Evolutionary conservation across 2,329 filamentous ascomycete species (phyloP).

Genomic region (Monilinia polystroma): DNA sequence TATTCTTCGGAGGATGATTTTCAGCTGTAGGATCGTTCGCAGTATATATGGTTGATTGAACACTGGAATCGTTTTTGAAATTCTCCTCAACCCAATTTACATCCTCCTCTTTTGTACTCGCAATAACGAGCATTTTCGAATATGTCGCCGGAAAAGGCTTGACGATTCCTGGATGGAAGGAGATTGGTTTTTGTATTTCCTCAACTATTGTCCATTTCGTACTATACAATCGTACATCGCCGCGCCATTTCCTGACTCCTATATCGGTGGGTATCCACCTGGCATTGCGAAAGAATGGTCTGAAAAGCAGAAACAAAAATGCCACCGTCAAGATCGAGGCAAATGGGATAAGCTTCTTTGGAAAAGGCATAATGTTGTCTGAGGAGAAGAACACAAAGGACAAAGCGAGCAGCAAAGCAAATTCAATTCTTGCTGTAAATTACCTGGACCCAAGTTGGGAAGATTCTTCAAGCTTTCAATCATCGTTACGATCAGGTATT

Average conservation of each 20-base stretch:
- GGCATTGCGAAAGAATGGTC: not conserved
- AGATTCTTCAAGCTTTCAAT: not conserved
- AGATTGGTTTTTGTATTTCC: not conserved
- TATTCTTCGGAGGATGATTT: slow-evolving; percentile 51
- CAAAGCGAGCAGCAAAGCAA: not conserved
- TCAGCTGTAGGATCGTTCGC: slow-evolving; percentile 37
- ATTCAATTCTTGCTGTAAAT: not conserved
- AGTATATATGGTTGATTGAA: slow-evolving; percentile 29
- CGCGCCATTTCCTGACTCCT: not conserved
- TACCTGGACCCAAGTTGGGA: not conserved
- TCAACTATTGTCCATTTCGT: not conserved
- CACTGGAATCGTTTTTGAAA: not conserved
- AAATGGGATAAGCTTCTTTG: slow-evolving; percentile 10
- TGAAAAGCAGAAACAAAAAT: not conserved
- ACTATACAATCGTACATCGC: not conserved
- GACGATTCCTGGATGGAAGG: not conserved
- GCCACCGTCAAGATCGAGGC: not conserved
- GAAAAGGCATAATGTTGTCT: not conserved
- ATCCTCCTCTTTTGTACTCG: slow-evolving; percentile 11
- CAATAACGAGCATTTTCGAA: slow-evolving; percentile 19
- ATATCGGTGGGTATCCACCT: not conserved
- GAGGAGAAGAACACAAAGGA: not conserved
- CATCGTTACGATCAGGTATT: not conserved
- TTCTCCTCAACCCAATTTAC: slow-evolving; percentile 8
- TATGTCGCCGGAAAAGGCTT: slow-evolving; percentile 2